These are phyloP conservation scores for Hypoxylon rickii DNA, from an alignment of 495 filamentous ascomycete species.

Conservation along the genomic window DNA sequence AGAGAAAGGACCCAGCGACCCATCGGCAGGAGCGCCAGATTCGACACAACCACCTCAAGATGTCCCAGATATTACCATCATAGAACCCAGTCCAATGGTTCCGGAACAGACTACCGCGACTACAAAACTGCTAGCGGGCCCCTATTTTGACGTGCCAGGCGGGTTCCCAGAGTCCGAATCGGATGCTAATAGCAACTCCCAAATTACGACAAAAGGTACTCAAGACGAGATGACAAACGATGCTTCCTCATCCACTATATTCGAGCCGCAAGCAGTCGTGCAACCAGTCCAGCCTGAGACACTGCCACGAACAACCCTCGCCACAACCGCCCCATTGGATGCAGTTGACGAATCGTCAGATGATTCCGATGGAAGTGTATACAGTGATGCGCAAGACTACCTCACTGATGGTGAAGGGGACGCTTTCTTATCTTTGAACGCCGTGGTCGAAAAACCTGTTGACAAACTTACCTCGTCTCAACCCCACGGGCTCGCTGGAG, in stretches of 20 bases:
- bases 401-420: constrained; percentile 68
- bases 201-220: not conserved
- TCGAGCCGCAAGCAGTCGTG: constrained; percentile 25
- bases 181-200: constrained; percentile 13
- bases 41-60: constrained; percentile 6
- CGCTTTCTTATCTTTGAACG: constrained; percentile 83
- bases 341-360: constrained; percentile 14
- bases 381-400: constrained; percentile 88
- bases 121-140: constrained; percentile 13
- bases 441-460: constrained; percentile 70
- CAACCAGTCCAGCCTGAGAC: constrained; percentile 12
- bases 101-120: constrained; percentile 3
- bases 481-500: not conserved
- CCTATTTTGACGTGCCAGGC: constrained; percentile 49
- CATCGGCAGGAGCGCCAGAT: not conserved
- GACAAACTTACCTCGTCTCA: constrained; percentile 13
- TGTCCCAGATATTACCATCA: constrained; percentile 43
- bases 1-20: not conserved
- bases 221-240: not conserved
- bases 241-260: constrained; percentile 13
- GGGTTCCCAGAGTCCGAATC: constrained; percentile 49
- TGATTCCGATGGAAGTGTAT: constrained; percentile 62
- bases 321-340: constrained; percentile 16
- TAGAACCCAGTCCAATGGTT: constrained; percentile 40
- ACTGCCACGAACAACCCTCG: constrained; percentile 32